Percentiles rank a stretch among this genome's conserved stretches.
Conservation (phyloP, 805 yeast species). For the Zygosaccharomyces bisporus region DNA sequence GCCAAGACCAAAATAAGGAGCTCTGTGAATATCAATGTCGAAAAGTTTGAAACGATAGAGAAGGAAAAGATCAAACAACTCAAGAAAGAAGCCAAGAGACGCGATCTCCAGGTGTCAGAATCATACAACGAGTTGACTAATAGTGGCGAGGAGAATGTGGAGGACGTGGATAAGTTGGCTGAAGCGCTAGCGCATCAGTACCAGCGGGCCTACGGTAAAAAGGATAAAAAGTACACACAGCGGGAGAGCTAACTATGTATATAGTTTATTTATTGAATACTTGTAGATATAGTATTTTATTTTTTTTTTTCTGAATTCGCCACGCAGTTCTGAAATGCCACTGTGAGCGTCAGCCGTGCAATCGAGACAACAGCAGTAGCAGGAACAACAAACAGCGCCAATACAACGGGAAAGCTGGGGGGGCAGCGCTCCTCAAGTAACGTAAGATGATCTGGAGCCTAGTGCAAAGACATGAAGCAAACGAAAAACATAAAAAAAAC, state of each 20-base stretch:
- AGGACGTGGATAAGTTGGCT: constrained; percentile 18
- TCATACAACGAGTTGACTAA: constrained; percentile 18
- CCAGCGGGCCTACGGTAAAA: constrained; percentile 11
- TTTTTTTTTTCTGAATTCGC: no score
- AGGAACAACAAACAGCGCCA: no score
- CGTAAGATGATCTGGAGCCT: background rate
- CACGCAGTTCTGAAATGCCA: no score
- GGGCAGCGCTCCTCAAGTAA: no score
- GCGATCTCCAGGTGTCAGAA: constrained; percentile 21
- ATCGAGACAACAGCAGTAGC: no score
- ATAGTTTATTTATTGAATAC: background rate
- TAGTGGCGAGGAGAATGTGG: constrained; percentile 8
- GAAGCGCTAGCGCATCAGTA: constrained; percentile 20
- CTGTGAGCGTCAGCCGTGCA: background rate
- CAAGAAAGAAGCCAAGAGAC: constrained; percentile 19
- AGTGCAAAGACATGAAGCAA: no score
- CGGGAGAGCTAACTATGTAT: constrained; percentile 1
- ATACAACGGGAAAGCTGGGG: no score
- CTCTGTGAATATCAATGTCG: constrained; percentile 25
- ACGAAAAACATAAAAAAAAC: no score
- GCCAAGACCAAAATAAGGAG: constrained; percentile 49
- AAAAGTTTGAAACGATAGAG: constrained; percentile 26
- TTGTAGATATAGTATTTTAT: background rate
- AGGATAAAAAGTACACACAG: constrained; percentile 14
- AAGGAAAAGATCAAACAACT: constrained; percentile 23